phyloP scores from a whole-genome alignment of 805 yeast genomes.

The Saturnispora galanensis region DNA sequence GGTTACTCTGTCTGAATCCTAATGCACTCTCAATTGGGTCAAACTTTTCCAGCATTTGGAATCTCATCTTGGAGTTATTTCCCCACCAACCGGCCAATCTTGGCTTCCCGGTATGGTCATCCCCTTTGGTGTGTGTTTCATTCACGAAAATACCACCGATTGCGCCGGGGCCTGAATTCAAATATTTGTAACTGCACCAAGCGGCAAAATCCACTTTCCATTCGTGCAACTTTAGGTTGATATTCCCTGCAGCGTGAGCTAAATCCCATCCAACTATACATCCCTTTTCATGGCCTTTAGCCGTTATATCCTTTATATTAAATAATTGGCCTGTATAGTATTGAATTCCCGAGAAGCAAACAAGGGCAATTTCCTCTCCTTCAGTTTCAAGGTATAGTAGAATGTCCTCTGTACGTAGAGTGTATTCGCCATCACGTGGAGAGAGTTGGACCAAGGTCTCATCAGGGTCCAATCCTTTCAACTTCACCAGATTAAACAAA shows the following conservation, averaged over 20 bases:
- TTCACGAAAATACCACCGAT: slow-evolving; percentile 82
- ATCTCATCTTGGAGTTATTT: slow-evolving; percentile 57
- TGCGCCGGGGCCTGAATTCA: slow-evolving; percentile 90
- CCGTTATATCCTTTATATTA: slow-evolving; percentile 64
- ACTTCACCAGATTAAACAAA: slow-evolving; percentile 56
- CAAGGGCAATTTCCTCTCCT: slow-evolving; percentile 55
- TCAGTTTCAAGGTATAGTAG: slow-evolving; percentile 43
- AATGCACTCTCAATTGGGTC: slow-evolving; percentile 80
- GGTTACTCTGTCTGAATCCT: slow-evolving; percentile 85
- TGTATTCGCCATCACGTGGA: slow-evolving; percentile 50
- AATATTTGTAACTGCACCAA: slow-evolving; percentile 89
- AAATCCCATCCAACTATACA: slow-evolving; percentile 85
- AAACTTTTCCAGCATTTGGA: slow-evolving; percentile 69
- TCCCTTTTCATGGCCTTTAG: slow-evolving; percentile 40
- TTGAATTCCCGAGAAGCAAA: slow-evolving; percentile 82
- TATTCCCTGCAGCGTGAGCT: slow-evolving; percentile 93
- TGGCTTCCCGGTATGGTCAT: slow-evolving; percentile 34
- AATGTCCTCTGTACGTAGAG: slow-evolving; percentile 55
- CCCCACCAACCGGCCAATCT: slow-evolving; percentile 99
- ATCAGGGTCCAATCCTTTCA: slow-evolving; percentile 44
- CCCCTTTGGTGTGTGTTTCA: slow-evolving; percentile 30
- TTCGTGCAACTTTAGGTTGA: slow-evolving; percentile 63
- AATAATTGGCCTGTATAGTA: slow-evolving; percentile 87
- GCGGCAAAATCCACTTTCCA: slow-evolving; percentile 92
- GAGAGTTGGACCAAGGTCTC: slow-evolving; percentile 53